These are phyloP conservation scores for Verticillium zaregamsianum DNA, from an alignment of 2,329 filamentous ascomycete genomes.

Conservation along the genomic window DNA sequence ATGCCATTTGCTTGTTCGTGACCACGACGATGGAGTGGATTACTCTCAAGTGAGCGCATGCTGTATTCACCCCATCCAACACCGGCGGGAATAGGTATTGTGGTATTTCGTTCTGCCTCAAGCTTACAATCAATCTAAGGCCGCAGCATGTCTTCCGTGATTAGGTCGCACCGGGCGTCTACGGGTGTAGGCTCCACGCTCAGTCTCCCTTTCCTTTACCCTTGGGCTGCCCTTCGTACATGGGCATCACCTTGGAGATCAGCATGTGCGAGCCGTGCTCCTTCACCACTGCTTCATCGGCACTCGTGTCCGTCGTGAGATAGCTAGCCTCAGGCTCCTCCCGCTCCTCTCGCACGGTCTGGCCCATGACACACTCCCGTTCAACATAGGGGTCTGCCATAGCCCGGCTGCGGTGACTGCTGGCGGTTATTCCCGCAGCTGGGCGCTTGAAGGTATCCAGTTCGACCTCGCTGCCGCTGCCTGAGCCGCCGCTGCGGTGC, in stretches of 20 bases:
- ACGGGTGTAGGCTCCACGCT: neutral
- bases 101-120: neutral
- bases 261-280: conserved; percentile 9
- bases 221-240: conserved; percentile 1
- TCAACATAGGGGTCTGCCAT: conserved; percentile 20
- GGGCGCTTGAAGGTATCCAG: conserved; percentile 17
- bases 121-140: neutral
- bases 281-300: conserved; percentile 1
- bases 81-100: too few relatives aligned
- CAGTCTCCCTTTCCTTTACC: conserved; percentile 1
- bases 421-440: neutral
- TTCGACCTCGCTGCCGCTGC: conserved; percentile 19
- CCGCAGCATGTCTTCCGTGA: neutral
- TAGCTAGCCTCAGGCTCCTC: conserved; percentile 15
- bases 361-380: conserved; percentile 31
- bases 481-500: conserved; percentile 7
- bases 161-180: too few relatives aligned
- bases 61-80: too few relatives aligned
- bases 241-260: conserved; percentile 11
- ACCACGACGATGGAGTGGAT: neutral
- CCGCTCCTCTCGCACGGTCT: conserved; percentile 29
- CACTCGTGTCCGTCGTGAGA: neutral
- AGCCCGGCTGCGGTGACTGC: conserved; percentile 14
- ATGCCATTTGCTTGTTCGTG: neutral
- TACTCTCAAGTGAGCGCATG: too few relatives aligned